Conservation (phyloP, 768 basidiomycete species). For the Mycena amicta region DNA sequence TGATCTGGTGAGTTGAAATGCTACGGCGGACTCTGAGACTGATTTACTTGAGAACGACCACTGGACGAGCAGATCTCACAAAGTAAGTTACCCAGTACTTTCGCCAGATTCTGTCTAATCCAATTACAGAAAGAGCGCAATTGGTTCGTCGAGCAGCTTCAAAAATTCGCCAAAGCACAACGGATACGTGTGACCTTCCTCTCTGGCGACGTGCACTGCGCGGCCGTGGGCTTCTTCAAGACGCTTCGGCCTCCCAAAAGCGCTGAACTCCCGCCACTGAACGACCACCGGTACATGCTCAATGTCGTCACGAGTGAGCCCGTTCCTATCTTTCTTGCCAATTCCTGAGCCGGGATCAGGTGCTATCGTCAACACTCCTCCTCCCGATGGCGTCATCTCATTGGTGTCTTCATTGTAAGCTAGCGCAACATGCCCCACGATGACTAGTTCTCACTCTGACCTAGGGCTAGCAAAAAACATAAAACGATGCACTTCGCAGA, state of each 20-base stretch:
- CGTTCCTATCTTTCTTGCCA: not conserved
- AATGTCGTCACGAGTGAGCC: conserved; percentile 78
- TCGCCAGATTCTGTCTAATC: conserved; percentile 7
- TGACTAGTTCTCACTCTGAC: not conserved
- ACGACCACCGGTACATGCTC: conserved; percentile 88
- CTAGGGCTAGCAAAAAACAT: conserved; percentile 72
- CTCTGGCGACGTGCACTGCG: conserved; percentile 93
- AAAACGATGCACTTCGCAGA: conserved; percentile 78
- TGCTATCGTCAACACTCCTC: conserved; percentile 94
- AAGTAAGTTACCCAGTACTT: conserved; percentile 43
- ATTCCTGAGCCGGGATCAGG: conserved; percentile 38
- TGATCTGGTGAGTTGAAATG: conserved; percentile 76
- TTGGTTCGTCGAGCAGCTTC: conserved; percentile 79
- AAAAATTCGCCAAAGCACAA: conserved; percentile 65
- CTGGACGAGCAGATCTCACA: conserved; percentile 84
- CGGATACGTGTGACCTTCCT: conserved; percentile 80
- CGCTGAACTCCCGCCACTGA: conserved; percentile 48
- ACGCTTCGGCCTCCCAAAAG: conserved; percentile 58
- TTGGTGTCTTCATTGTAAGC: conserved; percentile 63
- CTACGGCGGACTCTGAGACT: too few relatives aligned
- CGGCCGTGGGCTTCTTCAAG: conserved; percentile 79
- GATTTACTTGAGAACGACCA: conserved; percentile 79
- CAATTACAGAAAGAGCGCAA: conserved; percentile 80
- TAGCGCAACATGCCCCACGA: too few relatives aligned
- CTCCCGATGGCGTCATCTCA: conserved; percentile 72